Base-by-base conservation (phyloP, 73 alveolate genomes). In the Symbiodinium natans region DNA sequence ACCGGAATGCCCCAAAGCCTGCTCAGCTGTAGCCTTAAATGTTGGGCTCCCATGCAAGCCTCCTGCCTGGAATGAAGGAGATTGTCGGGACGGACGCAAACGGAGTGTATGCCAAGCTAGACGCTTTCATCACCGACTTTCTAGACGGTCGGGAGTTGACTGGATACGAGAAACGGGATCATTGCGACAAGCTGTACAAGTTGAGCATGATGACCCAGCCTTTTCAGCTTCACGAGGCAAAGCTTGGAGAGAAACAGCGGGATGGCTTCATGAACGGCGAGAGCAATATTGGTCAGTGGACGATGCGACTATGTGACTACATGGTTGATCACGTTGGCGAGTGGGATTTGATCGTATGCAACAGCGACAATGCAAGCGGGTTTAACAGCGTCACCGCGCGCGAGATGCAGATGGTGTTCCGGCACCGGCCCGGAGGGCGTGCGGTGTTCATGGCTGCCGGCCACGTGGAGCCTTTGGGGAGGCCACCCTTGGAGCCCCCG, bases 391-490 rank as follows among this genome's bases (percentile, higher is more conserved):
- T 71, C 75, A 42, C 98, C 1, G 90, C 98, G 8, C 98, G 98
- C 29, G 98, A 92, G 89, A 92, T 92, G 98, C 98, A 92, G 98
- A 41, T 92, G 90, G 82, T 92, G 39, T 92, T 92, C 89, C 87
- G 98, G 21, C 98, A 92, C 40, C 89, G 86, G 8, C 56, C 98
- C 5, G 98, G 98, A 1, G 98, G 98, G 5, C 87, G 98, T 2
- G 90, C 68, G 13, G 98, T 92, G 43, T 92, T 74, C 89, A 92
- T 92, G 98, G 52, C 98, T 2, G 86, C 89, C 4, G 77, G 39
- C 9, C 77, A 63, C 15, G 77, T 41, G 23, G 41, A 73, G 89
- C 90, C 88, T 6, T 63, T 73, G 77, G 98, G 98, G 1, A 9
- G 98, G 46, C 98, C 90, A 6, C 98, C 98, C 31, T 59, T 92